Evolutionary conservation across 2,329 filamentous ascomycete species (phyloP), one percentile per base, ranked within the genome.

Genomic region (Chrysosphaeria jannelii): DNA sequence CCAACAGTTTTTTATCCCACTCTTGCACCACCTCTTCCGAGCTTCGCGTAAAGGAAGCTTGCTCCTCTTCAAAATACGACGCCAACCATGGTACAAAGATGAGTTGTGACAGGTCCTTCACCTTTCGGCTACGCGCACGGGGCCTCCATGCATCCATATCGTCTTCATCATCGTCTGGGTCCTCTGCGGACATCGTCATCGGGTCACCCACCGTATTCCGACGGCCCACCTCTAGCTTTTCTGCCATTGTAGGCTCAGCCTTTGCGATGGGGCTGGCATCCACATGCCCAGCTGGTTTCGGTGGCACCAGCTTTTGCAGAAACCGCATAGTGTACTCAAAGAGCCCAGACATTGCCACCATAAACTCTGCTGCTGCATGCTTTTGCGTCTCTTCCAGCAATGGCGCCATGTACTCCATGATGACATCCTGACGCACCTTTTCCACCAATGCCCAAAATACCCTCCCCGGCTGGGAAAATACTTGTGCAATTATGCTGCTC

Each of bases 31-130:
- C 65, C 2, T 55, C 50, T 29, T 81, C 69, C 9, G 74, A 75
- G 30, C 67, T 59, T 25, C 57, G 57, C 14, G 67, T 70, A 42
- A 93, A 93, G 37, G 64, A 67, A 23, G 81, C 74, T 14, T 91
- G 50, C 45, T 97, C 85, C 39, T 91, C 81, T 30, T 76, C 66
- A 10, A 97, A 51, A 40, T 93, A 97, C 2, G 89, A 47, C 39
- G 91, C 79, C n/a, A 93, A 53, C 39, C 93, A 81, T 19, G 71
- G 76, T 39, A 90, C 81, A 35, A 90, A 93, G 1, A 78, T 64
- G 30, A 57, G 58, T 10, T 65, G 47, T 9, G 79, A 53, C 23
- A 76, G 54, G 27, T 60, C 52, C 34, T 65, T 67, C 9, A 70
- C 57, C 32, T 66, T 62, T 10, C 28, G 30, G 2, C 14, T 10